Evolutionary conservation across 2,329 filamentous ascomycete species (phyloP).

Genomic region (Colletotrichum higginsianum): DNA sequence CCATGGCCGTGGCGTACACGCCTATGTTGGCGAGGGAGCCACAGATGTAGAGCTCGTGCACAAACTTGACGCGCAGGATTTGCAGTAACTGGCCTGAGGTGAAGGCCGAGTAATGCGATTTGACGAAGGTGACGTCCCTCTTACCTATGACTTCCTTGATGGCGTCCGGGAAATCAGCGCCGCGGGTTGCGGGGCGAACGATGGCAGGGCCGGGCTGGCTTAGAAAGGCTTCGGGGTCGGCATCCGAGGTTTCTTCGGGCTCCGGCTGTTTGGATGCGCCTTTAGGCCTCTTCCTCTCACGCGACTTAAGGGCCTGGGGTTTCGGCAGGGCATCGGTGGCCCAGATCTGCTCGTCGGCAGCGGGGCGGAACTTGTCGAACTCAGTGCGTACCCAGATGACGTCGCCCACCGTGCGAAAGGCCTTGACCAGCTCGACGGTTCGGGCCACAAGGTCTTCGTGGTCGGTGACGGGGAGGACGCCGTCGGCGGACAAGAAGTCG

Average conservation of each 20-base stretch:
- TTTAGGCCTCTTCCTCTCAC: conserved; percentile 34
- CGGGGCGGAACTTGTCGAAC: conserved; percentile 74
- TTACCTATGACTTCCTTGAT: conserved; percentile 61
- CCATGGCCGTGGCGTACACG: conserved; percentile 91
- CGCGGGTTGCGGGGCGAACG: conserved; percentile 61
- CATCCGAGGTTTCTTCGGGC: conserved; percentile 41
- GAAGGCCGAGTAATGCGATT: conserved; percentile 92
- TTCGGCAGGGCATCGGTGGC: conserved; percentile 52
- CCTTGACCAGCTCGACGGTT: conserved; percentile 75
- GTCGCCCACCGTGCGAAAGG: conserved; percentile 79
- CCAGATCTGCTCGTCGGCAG: conserved; percentile 68
- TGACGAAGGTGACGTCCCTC: conserved; percentile 70
- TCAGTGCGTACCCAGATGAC: conserved; percentile 90
- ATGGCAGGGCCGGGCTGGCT: conserved; percentile 59
- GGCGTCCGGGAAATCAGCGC: conserved; percentile 60
- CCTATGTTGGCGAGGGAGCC: conserved; percentile 90
- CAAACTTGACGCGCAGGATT: conserved; percentile 85
- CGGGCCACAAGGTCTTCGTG: conserved; percentile 77
- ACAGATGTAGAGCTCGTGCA: conserved; percentile 91
- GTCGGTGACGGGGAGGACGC: conserved; percentile 76
- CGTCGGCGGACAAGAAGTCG: conserved; percentile 82
- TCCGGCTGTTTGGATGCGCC: conserved; percentile 36
- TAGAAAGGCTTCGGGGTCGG: conserved; percentile 62
- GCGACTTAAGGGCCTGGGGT: conserved; percentile 45
- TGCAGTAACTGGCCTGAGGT: conserved; percentile 80